Base-by-base conservation (phyloP, 768 basidiomycete genomes). In the Suillus occidentalis region DNA sequence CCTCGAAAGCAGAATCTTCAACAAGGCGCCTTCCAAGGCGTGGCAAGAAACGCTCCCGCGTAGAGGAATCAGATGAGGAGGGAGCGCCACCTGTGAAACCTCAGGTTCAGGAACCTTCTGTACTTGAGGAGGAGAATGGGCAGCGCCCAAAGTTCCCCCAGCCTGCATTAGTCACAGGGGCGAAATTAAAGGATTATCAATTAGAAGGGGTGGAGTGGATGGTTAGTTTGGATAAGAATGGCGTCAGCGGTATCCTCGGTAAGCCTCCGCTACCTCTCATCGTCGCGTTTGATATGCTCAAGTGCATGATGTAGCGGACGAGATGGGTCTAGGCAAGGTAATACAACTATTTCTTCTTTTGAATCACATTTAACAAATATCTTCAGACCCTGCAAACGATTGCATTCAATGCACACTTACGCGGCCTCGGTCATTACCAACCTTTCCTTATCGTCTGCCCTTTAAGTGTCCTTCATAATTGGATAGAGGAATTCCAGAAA, bases 191-290 rank as follows among this genome's bases (percentile, higher is more conserved):
- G 72, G 85, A 89, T 40, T 98, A 97, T 73, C 97, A 99, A 73
- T 84, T 98, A 2, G 92, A 95, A 60, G 97, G 97, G 0, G 85
- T 97, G 18, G 92, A 96, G 67, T 98, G 97, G 97, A 92, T 97
- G 92, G 89, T 91, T 1, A 88, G 88, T 13, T 77, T 97, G 18
- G 89, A 94, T 73, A 85, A 91, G 76, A 95, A 94, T 69, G 92
- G 92, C 0, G 89, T 93, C 25, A 89, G 88, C 0, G 92, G 92
- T 0, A 93, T 93, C 65, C 69, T 93, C 47, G 90, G 89, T 90
- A 65, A 42, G 84, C 73, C 16, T 40, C 34, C 16, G n/a, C 31
- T 31, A 25, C 39, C 55, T 74, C 68, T 34, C n/a, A 59, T 59
- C 12, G 40, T 77, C 49, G 70, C 70, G 47, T 18, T 47, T 59